These are phyloP conservation scores for Diaporthe velutina DNA, from an alignment of 2,329 filamentous ascomycete genomes.

Conservation along the genomic window DNA sequence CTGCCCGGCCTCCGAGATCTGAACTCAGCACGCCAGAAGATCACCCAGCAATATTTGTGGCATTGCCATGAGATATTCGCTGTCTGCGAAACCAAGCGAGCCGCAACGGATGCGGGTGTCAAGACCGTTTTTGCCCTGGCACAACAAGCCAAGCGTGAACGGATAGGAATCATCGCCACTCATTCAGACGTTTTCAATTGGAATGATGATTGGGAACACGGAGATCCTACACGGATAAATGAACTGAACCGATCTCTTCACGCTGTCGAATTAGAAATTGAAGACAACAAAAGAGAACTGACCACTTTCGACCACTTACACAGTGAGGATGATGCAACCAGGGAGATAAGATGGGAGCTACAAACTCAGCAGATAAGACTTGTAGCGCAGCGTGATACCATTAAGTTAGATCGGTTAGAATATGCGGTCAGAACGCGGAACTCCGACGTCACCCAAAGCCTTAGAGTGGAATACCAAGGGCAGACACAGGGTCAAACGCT, in stretches of 20 bases:
- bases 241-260: background rate
- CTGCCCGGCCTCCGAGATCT: constrained; percentile 63
- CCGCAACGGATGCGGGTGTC: constrained; percentile 57
- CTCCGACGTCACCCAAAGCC: background rate
- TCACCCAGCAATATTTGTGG: constrained; percentile 60
- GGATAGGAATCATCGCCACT: constrained; percentile 59
- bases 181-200: constrained; percentile 51
- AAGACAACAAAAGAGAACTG: background rate
- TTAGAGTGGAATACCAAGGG: too few relatives aligned
- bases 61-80: constrained; percentile 62
- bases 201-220: background rate
- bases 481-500: background rate
- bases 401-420: background rate
- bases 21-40: constrained; percentile 57
- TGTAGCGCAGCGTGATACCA: background rate
- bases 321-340: background rate
- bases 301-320: background rate
- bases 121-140: constrained; percentile 56
- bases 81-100: constrained; percentile 57
- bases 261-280: background rate
- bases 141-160: constrained; percentile 50
- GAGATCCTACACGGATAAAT: background rate
- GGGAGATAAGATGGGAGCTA: background rate
- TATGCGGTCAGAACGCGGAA: background rate
- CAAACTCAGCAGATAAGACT: background rate